Conservation (phyloP, 495 filamentous ascomycete genomes). For the Viridothelium virens region DNA sequence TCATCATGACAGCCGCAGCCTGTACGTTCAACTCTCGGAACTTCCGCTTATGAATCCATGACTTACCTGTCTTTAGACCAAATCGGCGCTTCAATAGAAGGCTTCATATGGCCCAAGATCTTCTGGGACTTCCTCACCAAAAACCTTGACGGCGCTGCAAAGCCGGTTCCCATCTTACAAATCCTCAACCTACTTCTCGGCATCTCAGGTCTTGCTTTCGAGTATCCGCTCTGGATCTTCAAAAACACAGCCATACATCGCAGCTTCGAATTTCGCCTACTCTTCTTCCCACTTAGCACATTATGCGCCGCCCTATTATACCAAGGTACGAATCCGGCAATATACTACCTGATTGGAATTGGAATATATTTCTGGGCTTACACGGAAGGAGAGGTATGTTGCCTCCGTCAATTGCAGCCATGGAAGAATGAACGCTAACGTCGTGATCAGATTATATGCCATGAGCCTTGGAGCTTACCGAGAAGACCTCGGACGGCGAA, state of each 20-base stretch:
- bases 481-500: not conserved
- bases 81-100: slow-evolving; percentile 71
- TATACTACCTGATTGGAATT: slow-evolving; percentile 87
- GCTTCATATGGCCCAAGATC: slow-evolving; percentile 98
- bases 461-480: slow-evolving; percentile 4
- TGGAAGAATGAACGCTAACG: not conserved
- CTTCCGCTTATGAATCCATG: slow-evolving; percentile 5
- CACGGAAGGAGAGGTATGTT: slow-evolving; percentile 85
- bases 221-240: slow-evolving; percentile 71
- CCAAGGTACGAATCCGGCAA: slow-evolving; percentile 81
- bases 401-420: not conserved
- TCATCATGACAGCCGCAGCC: slow-evolving; percentile 72
- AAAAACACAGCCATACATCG: slow-evolving; percentile 67
- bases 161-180: slow-evolving; percentile 82
- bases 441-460: not conserved
- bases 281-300: slow-evolving; percentile 74
- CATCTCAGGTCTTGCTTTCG: slow-evolving; percentile 71
- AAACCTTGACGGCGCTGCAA: slow-evolving; percentile 77
- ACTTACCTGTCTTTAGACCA: slow-evolving; percentile 57
- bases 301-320: slow-evolving; percentile 72
- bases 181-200: slow-evolving; percentile 92
- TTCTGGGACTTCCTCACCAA: slow-evolving; percentile 97
- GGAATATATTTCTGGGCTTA: slow-evolving; percentile 94
- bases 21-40: slow-evolving; percentile 52
- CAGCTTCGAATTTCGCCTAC: slow-evolving; percentile 76